Percentiles rank a stretch among this genome's conserved stretches.
Evolutionary conservation across 2,329 filamentous ascomycete species (phyloP).

Genomic region (Epichloe sibirici): DNA sequence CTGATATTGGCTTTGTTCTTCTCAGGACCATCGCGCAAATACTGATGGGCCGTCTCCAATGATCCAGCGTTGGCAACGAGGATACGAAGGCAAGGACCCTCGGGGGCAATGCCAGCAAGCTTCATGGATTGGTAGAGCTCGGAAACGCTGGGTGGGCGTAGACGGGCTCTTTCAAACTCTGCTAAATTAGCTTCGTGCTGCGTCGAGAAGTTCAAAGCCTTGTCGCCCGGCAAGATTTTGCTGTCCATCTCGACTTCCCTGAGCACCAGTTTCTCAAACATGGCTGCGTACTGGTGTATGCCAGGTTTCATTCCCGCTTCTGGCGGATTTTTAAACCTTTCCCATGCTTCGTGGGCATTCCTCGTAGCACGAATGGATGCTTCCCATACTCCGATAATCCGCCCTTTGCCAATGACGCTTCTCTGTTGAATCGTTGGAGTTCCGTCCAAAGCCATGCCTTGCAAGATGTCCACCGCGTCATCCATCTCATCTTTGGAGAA

Average conservation of each 20-base stretch:
- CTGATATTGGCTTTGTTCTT: constrained; percentile 4
- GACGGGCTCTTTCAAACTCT: constrained; percentile 52
- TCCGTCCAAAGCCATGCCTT: constrained; percentile 36
- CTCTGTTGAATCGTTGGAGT: constrained; percentile 45
- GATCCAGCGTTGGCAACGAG: constrained; percentile 41
- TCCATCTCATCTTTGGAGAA: constrained; percentile 37
- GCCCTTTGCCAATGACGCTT: constrained; percentile 9
- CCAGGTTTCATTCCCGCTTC: constrained; percentile 22
- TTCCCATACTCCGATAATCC: constrained; percentile 33
- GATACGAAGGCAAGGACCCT: constrained; percentile 37
- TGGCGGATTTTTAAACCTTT: constrained; percentile 29
- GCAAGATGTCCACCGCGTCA: constrained; percentile 36
- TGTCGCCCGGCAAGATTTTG: constrained; percentile 44
- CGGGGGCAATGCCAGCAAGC: constrained; percentile 33
- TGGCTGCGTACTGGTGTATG: constrained; percentile 39
- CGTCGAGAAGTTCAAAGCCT: constrained; percentile 33
- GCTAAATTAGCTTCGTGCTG: constrained; percentile 37
- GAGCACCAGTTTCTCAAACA: constrained; percentile 44
- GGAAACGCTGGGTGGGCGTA: constrained; percentile 45
- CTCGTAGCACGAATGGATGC: constrained; percentile 45
- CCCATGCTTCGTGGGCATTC: constrained; percentile 51
- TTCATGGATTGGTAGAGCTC: constrained; percentile 50
- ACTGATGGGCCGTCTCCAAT: constrained; percentile 33
- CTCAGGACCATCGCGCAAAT: constrained; percentile 33
- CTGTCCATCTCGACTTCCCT: constrained; percentile 15